These are phyloP conservation scores for Lichenothelia convexa DNA, from an alignment of 495 filamentous ascomycete genomes.

Conservation along the genomic window DNA sequence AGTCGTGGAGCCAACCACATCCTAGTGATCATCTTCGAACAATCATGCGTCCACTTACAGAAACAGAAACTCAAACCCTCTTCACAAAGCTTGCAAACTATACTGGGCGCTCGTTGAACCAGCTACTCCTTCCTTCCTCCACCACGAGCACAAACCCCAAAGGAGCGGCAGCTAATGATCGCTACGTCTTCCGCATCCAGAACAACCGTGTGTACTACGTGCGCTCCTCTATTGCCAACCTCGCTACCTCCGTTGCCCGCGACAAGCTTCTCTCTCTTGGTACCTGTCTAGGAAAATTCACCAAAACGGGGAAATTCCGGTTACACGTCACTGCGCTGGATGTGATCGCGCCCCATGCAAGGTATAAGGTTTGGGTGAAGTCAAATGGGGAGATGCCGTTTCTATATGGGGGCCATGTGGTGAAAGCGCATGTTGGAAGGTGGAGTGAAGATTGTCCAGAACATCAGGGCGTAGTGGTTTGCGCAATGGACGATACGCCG, in stretches of 20 bases:
- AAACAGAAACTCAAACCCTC: slow-evolving; percentile 26
- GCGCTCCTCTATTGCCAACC: slow-evolving; percentile 65
- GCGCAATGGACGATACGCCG: slow-evolving; percentile 57
- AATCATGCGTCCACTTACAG: slow-evolving; percentile 17
- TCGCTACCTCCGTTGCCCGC: slow-evolving; percentile 68
- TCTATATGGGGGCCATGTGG: slow-evolving; percentile 73
- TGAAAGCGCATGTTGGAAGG: slow-evolving; percentile 81
- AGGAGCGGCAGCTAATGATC: slow-evolving; percentile 36
- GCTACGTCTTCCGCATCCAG: slow-evolving; percentile 74
- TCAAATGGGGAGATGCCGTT: slow-evolving; percentile 90
- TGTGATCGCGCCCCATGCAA: slow-evolving; percentile 69
- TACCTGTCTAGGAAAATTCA: slow-evolving; percentile 74
- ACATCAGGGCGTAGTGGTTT: slow-evolving; percentile 60
- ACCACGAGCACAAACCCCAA: slow-evolving; percentile 31
- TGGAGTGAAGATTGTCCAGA: slow-evolving; percentile 76
- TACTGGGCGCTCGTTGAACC: slow-evolving; percentile 57
- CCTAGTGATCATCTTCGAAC: too few relatives aligned
- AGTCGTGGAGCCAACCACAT: too few relatives aligned
- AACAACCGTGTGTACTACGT: slow-evolving; percentile 75
- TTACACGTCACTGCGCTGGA: slow-evolving; percentile 71
- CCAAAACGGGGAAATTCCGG: slow-evolving; percentile 79
- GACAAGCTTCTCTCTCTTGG: slow-evolving; percentile 68
- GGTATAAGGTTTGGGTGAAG: slow-evolving; percentile 92
- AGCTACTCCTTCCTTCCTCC: slow-evolving; percentile 58
- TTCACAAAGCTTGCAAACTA: slow-evolving; percentile 77